Evolutionary conservation across 352 stramenopile species (phyloP).

Genomic region (Phytophthora cryptogea): DNA sequence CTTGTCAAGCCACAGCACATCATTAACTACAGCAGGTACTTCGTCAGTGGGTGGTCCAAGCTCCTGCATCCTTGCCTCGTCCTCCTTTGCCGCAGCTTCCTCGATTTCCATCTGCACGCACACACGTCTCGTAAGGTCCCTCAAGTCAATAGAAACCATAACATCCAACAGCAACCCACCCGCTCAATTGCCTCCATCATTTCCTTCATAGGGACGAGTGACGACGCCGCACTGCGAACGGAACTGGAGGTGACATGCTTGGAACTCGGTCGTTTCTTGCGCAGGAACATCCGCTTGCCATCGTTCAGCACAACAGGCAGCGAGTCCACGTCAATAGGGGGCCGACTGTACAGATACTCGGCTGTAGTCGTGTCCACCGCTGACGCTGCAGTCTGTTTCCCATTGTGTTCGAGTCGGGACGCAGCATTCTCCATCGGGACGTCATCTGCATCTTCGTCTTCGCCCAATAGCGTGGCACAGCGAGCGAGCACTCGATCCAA

Average conservation of each 20-base stretch:
- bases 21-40: slow-evolving; percentile 9
- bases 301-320: slow-evolving; percentile 57
- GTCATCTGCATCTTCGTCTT: slow-evolving; percentile 55
- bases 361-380: slow-evolving; percentile 41
- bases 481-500: slow-evolving; percentile 64
- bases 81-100: slow-evolving; percentile 47
- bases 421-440: slow-evolving; percentile 39
- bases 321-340: slow-evolving; percentile 66
- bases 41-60: slow-evolving; percentile 1
- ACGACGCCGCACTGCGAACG: slow-evolving; percentile 23
- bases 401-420: slow-evolving; percentile 30
- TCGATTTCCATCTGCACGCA: slow-evolving; percentile 67
- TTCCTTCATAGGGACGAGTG: slow-evolving; percentile 55
- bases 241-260: slow-evolving; percentile 9
- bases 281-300: slow-evolving; percentile 63
- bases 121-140: slow-evolving; percentile 10
- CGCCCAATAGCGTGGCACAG: slow-evolving; percentile 62
- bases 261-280: slow-evolving; percentile 54
- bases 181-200: slow-evolving; percentile 65
- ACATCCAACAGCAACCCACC: slow-evolving; percentile 21
- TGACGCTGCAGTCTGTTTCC: slow-evolving; percentile 26
- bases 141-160: not conserved
- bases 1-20: slow-evolving; percentile 96
- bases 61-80: slow-evolving; percentile 19
- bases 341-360: slow-evolving; percentile 61